Evolutionary conservation across 2,329 filamentous ascomycete genomes (phyloP), one percentile per base, ranked within the genome.

Genomic region (Exserohilum turcica): DNA sequence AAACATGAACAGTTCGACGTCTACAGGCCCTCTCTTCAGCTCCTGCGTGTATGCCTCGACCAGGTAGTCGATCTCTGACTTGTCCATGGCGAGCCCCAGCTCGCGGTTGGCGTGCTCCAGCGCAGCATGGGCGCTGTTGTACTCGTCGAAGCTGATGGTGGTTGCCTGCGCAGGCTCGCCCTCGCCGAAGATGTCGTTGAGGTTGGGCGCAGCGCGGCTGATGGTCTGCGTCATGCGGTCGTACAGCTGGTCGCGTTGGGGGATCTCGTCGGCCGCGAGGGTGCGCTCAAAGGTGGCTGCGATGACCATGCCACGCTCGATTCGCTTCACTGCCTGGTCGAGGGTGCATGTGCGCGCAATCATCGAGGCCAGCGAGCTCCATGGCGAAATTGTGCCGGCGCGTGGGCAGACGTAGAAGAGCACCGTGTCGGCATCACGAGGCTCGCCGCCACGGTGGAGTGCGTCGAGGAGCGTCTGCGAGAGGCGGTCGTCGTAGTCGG

Each of bases 1-100:
- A 74, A 97, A 99, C 94, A 97, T 97, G 82, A 97, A 97, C 18
- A 97, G 82, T 78, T 99, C 94, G 38, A 97, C 90, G 73, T 97
- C 94, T 56, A 92, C 88, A 1, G 91, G 91, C 43, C 84, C 79
- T 32, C 86, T 79, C 57, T 85, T 84, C 15, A 87, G 79, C 52
- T 81, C 83, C 32, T 85, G 80, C 5, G 85, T 85, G 75, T 91
- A 94, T 36, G 88, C 87, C 63, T 92, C 86, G n/a, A 96, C 90
- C 33, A 99, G 82, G 70, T 99, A 97, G 54, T 96, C 87, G 74
- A 97, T 95, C 74, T 99, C 92, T 7, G 88, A 87, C 52, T 86
- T 82, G 73, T 97, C 93, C 53, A 99, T 83, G 15, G 91, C 92
- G 58, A 99, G 82, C 2, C 94, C 94, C 53, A 91, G 84, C 61